A percentile compares a stretch with the other conserved stretches of the same genome.
These are phyloP conservation scores for Seminavis robusta DNA, from an alignment of 108 stramenopile genomes.

Conservation along the genomic window DNA sequence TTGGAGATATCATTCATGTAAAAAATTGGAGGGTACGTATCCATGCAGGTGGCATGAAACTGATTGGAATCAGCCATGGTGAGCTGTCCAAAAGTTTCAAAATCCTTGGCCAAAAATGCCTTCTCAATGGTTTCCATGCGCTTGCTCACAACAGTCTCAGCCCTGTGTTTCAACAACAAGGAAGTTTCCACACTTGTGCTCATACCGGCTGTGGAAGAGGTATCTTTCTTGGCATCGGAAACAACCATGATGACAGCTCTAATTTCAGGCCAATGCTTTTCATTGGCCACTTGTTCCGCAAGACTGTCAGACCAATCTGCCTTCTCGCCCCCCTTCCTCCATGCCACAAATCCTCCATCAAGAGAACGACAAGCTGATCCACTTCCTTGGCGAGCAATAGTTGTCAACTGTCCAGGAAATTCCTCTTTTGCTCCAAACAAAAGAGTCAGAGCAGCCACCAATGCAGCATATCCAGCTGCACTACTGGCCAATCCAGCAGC, in stretches of 20 bases:
- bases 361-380: conserved; percentile 94
- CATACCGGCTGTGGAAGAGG: conserved; percentile 95
- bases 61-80: conserved; percentile 98
- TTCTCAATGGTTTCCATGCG: conserved; percentile 87
- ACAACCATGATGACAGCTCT: conserved; percentile 93
- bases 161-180: conserved; percentile 78
- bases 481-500: conserved; percentile 93
- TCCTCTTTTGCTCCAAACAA: conserved; percentile 77
- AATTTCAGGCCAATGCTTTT: conserved; percentile 94
- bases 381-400: conserved; percentile 92
- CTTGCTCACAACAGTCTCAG: conserved; percentile 71
- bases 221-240: conserved; percentile 93
- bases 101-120: conserved; percentile 87
- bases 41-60: conserved; percentile 97
- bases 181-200: conserved; percentile 85
- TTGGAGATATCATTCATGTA: conserved; percentile 96
- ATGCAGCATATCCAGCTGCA: conserved; percentile 94
- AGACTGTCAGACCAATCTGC: conserved; percentile 85
- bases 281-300: conserved; percentile 89
- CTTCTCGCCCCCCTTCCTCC: conserved; percentile 72
- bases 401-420: conserved; percentile 83
- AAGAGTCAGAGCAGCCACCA: conserved; percentile 82
- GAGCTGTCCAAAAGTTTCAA: conserved; percentile 87
- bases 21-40: conserved; percentile 99
- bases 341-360: conserved; percentile 97